Base-by-base conservation (phyloP, 2,329 filamentous ascomycete genomes). In the Gnomoniopsis smithogilvyi region DNA sequence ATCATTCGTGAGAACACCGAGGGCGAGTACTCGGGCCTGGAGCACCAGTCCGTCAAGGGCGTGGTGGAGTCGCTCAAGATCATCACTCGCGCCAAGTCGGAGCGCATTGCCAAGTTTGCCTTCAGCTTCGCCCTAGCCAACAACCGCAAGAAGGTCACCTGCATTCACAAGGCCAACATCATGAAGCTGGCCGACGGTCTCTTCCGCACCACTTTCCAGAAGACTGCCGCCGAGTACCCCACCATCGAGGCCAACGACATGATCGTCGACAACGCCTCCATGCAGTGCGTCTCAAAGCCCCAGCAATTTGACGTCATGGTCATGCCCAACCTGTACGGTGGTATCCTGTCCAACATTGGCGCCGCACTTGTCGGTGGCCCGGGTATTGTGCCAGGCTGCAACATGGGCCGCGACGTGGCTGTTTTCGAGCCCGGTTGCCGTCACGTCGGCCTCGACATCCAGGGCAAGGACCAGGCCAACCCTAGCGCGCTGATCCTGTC, bases 121-220 rank as follows among this genome's bases (percentile, higher is more conserved):
- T 98, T 98, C 77, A 89, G 90, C 74, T 99, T 99, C 73, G 95
- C 95, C 61, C 89, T 98, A 60, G 95, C 95, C 78, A 99, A 99
- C 85, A 94, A 96, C 86, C 88, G 95, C 75, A 94, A 96, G 85
- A 98, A 98, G 90, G 92, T 99, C 60, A 98, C 95, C 67, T 97
- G 94, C 82, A 98, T 99, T 74, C 95, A 99, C 89, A 99, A 99
- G 86, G 95, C 95, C 80, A 99, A 99, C 85, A 99, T 99, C 82
- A 99, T 99, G 95, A 99, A 99, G 86, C 85, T 99, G 61, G 94
- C 93, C 75, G 95, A 99, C 70, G 95, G 95, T 78, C 90, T 99
- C 59, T 99, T 99, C 91, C 90, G 95, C 76, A 94, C 88, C 81
- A 98, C 95, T 68, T 96, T 98, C 85, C 92, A 96, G 82, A 84